phyloP scores from a whole-genome alignment of 345 rosid species.

The Psidium friedrichsthalianum region DNA sequence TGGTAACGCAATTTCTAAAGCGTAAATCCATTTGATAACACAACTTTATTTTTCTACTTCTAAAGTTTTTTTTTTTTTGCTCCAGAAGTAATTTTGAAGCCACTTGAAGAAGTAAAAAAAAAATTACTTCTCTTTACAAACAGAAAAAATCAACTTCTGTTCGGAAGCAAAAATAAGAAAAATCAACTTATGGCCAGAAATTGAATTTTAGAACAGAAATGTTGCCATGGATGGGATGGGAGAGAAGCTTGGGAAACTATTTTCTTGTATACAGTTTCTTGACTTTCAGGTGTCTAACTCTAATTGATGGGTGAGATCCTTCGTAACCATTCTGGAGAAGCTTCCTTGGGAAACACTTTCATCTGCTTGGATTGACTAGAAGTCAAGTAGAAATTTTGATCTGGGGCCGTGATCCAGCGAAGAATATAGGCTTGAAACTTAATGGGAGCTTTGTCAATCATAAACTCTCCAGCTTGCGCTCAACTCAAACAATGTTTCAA shows the following conservation, averaged over 20 bases:
- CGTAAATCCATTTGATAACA: too few species aligned
- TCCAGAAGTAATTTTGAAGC: too few species aligned
- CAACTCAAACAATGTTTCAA: background rate
- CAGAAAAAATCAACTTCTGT: too few species aligned
- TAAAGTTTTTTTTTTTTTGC: too few species aligned
- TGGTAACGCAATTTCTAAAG: too few species aligned
- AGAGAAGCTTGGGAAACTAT: background rate
- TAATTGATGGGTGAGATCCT: background rate
- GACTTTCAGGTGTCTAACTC: background rate
- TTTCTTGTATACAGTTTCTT: background rate
- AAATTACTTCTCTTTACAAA: too few species aligned
- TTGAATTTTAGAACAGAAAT: too few species aligned
- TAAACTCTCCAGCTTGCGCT: background rate
- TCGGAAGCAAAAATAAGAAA: too few species aligned
- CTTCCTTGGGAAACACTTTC: background rate
- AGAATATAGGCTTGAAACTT: background rate
- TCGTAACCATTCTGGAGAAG: background rate
- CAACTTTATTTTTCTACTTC: too few species aligned
- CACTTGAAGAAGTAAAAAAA: too few species aligned
- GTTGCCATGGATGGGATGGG: background rate
- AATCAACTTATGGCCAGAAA: too few species aligned
- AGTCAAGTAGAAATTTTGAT: background rate
- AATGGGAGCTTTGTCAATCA: background rate
- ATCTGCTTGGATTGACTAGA: background rate
- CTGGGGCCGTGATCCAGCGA: background rate